Evolutionary conservation across 2,329 filamentous ascomycete species (phyloP), one percentile per base, ranked within the genome.

Genomic region (Thermomyces lanuginosus): DNA sequence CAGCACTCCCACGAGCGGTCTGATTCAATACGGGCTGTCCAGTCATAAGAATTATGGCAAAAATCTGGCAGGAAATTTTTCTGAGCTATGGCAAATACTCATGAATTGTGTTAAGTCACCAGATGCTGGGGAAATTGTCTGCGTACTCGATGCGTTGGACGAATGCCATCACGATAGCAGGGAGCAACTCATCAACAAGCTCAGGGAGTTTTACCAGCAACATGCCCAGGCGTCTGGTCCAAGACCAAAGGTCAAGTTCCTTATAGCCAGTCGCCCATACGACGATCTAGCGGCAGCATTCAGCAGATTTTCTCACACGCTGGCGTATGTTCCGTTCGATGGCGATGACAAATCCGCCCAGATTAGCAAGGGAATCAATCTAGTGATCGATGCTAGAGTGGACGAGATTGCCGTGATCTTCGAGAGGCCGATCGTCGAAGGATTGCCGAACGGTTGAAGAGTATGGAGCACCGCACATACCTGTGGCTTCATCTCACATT

Each of bases 131-230:
- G 27, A 41, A 12, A 22, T 59, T 0, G 40, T 51, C 1, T 34
- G 53, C 6, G 44, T 60, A 1, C 32, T 60, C 4, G 55, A 60
- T 37, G 55, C 51, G 1, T 34, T 60, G 2, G 56, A 61, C 26
- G 52, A 58, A 41, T 54, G 43, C 27, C 26, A 19, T 4, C 39
- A 45, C 18, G 34, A 21, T 2, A 44, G 51, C 1, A 38, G 44
- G 8, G 2, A 16, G 8, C 22, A 28, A 16, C 26, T 50, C 5
- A 29, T 50, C 13, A 4, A 15, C 16, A 31, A 15, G 13, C 11
- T 24, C 14, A 15, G 17, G n/a, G 24, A 8, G 8, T 4, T 9
- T 9, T 20, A 19, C 11, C 5, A 13, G 4, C 11, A 6, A 6
- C 3, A 21, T 18, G 11, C 22, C 13, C 17, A 12, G 8, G 15